These are phyloP conservation scores for Nannizziopsis arthrosporioides DNA, from an alignment of 2,329 filamentous ascomycete genomes.

Conservation along the genomic window DNA sequence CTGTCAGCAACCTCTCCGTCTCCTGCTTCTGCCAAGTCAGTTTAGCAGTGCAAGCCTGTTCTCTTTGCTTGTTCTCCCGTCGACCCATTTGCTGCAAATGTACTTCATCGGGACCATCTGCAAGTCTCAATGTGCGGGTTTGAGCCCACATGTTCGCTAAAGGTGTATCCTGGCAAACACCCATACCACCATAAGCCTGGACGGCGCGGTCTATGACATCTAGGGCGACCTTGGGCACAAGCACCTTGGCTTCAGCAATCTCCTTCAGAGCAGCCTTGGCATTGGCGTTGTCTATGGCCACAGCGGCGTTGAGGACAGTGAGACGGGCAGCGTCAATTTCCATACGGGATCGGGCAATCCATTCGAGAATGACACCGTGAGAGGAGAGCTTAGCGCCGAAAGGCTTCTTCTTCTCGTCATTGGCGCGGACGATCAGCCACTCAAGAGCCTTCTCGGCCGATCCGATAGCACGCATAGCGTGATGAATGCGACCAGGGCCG, in stretches of 20 bases:
- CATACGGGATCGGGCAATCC: conserved; percentile 81
- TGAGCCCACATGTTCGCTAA: conserved; percentile 71
- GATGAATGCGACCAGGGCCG: conserved; percentile 90
- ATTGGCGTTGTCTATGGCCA: conserved; percentile 81
- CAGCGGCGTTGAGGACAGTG: conserved; percentile 83
- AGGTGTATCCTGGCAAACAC: conserved; percentile 88
- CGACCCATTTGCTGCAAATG: conserved; percentile 53
- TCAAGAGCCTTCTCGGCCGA: conserved; percentile 83
- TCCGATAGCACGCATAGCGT: conserved; percentile 91
- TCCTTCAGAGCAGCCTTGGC: conserved; percentile 84
- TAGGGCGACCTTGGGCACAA: conserved; percentile 70
- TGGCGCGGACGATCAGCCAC: conserved; percentile 88
- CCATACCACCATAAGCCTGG: conserved; percentile 81
- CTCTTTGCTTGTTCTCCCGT: conserved; percentile 44
- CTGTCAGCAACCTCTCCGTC: conserved; percentile 28
- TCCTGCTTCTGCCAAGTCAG: conserved; percentile 33
- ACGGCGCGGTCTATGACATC: conserved; percentile 88
- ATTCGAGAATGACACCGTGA: conserved; percentile 90
- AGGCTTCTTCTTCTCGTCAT: conserved; percentile 79
- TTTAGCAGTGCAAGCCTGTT: conserved; percentile 34
- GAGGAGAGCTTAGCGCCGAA: conserved; percentile 79
- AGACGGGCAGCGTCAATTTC: conserved; percentile 90
- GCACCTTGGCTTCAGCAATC: conserved; percentile 90
- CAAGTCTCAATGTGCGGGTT: conserved; percentile 70
- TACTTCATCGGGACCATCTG: conserved; percentile 94